These are phyloP conservation scores for Fusarium buxicola DNA, from an alignment of 2,329 filamentous ascomycete genomes.

Conservation along the genomic window DNA sequence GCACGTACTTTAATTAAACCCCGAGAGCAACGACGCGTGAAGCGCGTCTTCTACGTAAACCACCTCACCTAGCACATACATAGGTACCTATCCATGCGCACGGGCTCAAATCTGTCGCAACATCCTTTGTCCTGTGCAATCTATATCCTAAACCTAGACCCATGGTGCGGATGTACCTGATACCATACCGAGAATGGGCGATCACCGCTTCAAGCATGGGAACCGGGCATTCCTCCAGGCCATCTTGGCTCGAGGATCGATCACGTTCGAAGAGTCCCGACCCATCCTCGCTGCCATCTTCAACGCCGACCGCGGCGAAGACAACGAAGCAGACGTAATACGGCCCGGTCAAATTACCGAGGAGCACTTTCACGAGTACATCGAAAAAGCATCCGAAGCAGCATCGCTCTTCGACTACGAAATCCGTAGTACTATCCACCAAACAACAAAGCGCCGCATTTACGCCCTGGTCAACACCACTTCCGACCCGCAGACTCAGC, in stretches of 20 bases:
- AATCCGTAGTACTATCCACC: conserved; percentile 80
- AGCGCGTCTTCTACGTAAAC: conserved; percentile 28
- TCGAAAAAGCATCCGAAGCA: conserved; percentile 76
- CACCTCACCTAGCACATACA: neutral
- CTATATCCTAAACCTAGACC: neutral
- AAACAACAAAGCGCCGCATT: conserved; percentile 72
- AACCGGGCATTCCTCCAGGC: conserved; percentile 94
- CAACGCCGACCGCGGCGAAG: conserved; percentile 60
- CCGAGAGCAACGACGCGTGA: conserved; percentile 24
- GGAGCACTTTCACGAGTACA: conserved; percentile 74
- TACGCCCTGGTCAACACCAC: conserved; percentile 91
- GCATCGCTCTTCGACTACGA: conserved; percentile 88
- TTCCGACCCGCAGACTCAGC: conserved; percentile 85
- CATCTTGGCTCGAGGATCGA: conserved; percentile 79
- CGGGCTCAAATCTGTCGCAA: neutral
- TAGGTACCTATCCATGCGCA: no score
- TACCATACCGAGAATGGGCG: conserved; percentile 35
- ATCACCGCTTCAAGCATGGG: conserved; percentile 63
- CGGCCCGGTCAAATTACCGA: conserved; percentile 73
- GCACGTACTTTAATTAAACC: conserved; percentile 29
- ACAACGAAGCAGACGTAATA: conserved; percentile 50
- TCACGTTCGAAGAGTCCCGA: conserved; percentile 80
- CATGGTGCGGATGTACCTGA: conserved; percentile 40
- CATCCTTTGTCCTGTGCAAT: conserved; percentile 3
- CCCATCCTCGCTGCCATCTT: conserved; percentile 82